A percentile compares a stretch with the other conserved stretches of the same genome.
phyloP scores from a whole-genome alignment of 176 grass and related monocot genomes.

The Oryza coarctata region DNA sequence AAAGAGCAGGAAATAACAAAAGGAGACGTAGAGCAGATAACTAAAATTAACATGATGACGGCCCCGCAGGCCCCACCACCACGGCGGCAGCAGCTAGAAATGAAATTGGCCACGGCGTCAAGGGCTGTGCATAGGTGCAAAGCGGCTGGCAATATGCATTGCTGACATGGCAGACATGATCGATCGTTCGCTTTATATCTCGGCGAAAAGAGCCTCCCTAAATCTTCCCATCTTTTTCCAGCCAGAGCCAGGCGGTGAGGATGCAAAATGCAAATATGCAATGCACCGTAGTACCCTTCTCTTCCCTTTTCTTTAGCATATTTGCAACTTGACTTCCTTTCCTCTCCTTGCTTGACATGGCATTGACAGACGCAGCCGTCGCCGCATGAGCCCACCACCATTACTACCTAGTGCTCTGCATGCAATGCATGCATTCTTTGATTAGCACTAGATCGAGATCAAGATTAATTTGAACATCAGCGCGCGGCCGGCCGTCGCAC shows the following conservation, averaged over 20 bases:
- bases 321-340: slow-evolving; percentile 22
- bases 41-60: slow-evolving; percentile 25
- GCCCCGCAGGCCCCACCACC: not conserved
- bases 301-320: not conserved
- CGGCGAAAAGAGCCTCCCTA: not conserved
- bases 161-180: slow-evolving; percentile 43
- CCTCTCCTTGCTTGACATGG: slow-evolving; percentile 6
- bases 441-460: no score
- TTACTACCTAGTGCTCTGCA: no score
- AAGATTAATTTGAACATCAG: not conserved
- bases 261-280: no score
- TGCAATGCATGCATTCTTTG: no score
- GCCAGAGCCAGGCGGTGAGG: no score
- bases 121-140: not conserved
- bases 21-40: not conserved
- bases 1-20: not conserved
- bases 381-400: not conserved
- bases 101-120: not conserved
- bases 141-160: slow-evolving; percentile 28
- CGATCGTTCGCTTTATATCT: slow-evolving; percentile 15
- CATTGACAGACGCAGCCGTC: slow-evolving; percentile 28
- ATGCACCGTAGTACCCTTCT: not conserved
- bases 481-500: not conserved
- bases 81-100: not conserved
- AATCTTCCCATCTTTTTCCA: slow-evolving; percentile 21